A percentile compares a stretch with the other conserved stretches of the same genome.
These are phyloP conservation scores for Penicillium brevicompactum DNA, from an alignment of 2,329 filamentous ascomycete species.

Conservation along the genomic window DNA sequence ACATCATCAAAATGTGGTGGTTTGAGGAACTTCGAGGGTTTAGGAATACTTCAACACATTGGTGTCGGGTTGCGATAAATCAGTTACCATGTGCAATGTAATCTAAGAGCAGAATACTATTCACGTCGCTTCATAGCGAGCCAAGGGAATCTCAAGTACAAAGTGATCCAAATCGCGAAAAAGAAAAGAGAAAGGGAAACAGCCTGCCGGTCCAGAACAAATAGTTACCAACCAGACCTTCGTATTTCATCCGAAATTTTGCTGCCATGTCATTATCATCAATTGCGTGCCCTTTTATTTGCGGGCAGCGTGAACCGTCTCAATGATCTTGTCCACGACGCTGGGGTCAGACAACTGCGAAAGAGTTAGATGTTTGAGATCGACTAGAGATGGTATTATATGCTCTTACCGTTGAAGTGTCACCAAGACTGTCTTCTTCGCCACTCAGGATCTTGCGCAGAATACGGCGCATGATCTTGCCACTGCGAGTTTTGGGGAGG, in stretches of 20 bases:
- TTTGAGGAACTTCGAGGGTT: no score
- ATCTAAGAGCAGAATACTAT: slow-evolving; percentile 16
- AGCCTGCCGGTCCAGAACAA: slow-evolving; percentile 1
- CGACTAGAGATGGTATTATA: neutral
- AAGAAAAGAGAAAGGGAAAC: slow-evolving; percentile 1
- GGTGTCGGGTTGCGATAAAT: no score
- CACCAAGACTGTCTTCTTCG: slow-evolving; percentile 95
- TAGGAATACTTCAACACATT: no score
- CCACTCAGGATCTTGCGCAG: slow-evolving; percentile 95
- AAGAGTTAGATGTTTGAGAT: slow-evolving; percentile 10
- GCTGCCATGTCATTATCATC: slow-evolving; percentile 25
- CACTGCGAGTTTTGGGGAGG: slow-evolving; percentile 93
- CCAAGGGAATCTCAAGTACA: slow-evolving; percentile 29
- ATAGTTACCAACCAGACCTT: neutral
- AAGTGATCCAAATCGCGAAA: slow-evolving; percentile 9
- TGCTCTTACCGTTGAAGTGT: slow-evolving; percentile 78
- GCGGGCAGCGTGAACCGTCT: slow-evolving; percentile 64
- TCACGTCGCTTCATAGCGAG: slow-evolving; percentile 20
- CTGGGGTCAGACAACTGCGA: slow-evolving; percentile 80
- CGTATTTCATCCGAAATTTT: slow-evolving; percentile 10
- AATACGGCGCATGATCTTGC: slow-evolving; percentile 98
- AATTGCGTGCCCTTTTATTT: slow-evolving; percentile 34
- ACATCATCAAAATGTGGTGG: no score
- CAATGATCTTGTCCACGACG: slow-evolving; percentile 88
- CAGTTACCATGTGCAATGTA: neutral